These are phyloP conservation scores for Blastobotrys proliferans DNA, from an alignment of 1,139 yeast species.

Conservation along the genomic window DNA sequence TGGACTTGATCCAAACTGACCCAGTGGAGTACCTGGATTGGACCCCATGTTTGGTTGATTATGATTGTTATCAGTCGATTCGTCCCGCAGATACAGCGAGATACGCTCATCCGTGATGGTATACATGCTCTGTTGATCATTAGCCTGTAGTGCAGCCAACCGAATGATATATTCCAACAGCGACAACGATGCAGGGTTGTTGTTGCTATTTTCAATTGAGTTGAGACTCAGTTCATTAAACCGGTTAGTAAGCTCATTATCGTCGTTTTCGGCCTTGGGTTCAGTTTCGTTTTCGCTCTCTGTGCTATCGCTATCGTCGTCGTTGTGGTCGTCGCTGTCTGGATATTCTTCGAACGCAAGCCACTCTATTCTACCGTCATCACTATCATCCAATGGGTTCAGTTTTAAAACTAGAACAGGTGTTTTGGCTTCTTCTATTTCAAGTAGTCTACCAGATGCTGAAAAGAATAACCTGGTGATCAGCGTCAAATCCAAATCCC, in stretches of 20 bases:
- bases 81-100: slow-evolving; percentile 60
- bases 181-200: slow-evolving; percentile 41
- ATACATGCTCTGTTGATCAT: slow-evolving; percentile 53
- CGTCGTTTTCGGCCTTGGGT: background rate
- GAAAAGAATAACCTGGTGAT: slow-evolving; percentile 62
- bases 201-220: background rate
- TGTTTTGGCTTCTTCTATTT: slow-evolving; percentile 57
- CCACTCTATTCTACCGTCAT: slow-evolving; percentile 40
- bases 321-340: slow-evolving; percentile 28
- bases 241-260: background rate
- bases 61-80: slow-evolving; percentile 23
- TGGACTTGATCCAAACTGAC: background rate
- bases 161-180: slow-evolving; percentile 64
- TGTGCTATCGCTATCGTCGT: slow-evolving; percentile 16
- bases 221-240: background rate
- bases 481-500: slow-evolving; percentile 39
- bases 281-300: slow-evolving; percentile 10
- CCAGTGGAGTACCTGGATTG: background rate
- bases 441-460: slow-evolving; percentile 65
- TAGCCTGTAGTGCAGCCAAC: slow-evolving; percentile 57
- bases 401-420: slow-evolving; percentile 67
- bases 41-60: background rate
- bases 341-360: slow-evolving; percentile 50
- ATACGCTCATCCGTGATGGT: slow-evolving; percentile 65
- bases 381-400: slow-evolving; percentile 32